Conservation (phyloP, 345 rosid species). For the Euphorbia lathyris region DNA sequence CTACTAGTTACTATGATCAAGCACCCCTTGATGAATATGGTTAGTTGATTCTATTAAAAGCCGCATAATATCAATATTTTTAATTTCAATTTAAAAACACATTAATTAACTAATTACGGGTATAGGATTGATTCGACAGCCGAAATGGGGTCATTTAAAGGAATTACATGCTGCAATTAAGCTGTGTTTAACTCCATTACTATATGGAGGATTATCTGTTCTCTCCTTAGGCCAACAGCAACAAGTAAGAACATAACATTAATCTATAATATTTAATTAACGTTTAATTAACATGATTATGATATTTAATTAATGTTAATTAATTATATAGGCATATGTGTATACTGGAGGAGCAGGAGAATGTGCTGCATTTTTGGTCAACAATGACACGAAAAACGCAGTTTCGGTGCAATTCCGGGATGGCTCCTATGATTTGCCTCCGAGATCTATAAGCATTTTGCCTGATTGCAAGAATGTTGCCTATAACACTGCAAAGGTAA, state of each 20-base stretch:
- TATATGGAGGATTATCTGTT: slow-evolving; percentile 37
- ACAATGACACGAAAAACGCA: slow-evolving; percentile 31
- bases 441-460: slow-evolving; percentile 60
- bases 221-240: slow-evolving; percentile 46
- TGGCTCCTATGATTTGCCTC: slow-evolving; percentile 49
- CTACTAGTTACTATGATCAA: slow-evolving; percentile 63
- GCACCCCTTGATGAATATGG: slow-evolving; percentile 90
- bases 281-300: not conserved
- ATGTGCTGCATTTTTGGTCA: slow-evolving; percentile 73
- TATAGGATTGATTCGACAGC: slow-evolving; percentile 63
- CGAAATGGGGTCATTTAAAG: slow-evolving; percentile 80
- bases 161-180: slow-evolving; percentile 67
- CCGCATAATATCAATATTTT: not conserved
- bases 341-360: slow-evolving; percentile 36
- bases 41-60: no score
- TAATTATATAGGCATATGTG: slow-evolving; percentile 52
- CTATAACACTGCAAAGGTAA: slow-evolving; percentile 74
- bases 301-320: not conserved
- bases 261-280: not conserved
- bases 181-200: slow-evolving; percentile 50
- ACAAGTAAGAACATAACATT: slow-evolving; percentile 40
- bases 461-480: slow-evolving; percentile 70
- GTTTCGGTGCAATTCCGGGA: slow-evolving; percentile 44
- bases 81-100: not conserved
- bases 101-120: not conserved